These are phyloP conservation scores for Fomes fomentarius DNA, from an alignment of 1,284 basidiomycete genomes.

Conservation along the genomic window DNA sequence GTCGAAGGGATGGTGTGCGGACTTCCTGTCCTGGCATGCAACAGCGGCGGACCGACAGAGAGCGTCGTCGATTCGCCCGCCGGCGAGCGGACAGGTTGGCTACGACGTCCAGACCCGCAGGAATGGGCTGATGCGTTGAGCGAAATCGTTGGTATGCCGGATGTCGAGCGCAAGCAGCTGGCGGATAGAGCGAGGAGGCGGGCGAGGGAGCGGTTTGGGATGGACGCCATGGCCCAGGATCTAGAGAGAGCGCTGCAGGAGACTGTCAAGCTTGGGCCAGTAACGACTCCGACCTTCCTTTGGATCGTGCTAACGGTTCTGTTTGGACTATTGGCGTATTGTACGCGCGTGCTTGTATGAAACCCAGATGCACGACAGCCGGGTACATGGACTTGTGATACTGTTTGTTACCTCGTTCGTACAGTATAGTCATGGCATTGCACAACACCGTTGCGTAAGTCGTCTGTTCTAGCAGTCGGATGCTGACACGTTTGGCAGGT, in stretches of 20 bases:
- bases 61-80: slow-evolving; percentile 68
- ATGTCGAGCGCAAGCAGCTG: slow-evolving; percentile 51
- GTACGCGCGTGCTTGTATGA: not conserved
- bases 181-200: slow-evolving; percentile 57
- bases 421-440: no score
- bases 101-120: slow-evolving; percentile 61
- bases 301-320: not conserved
- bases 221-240: slow-evolving; percentile 68
- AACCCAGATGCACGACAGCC: no score
- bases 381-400: no score
- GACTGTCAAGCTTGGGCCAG: slow-evolving; percentile 54
- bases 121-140: slow-evolving; percentile 73
- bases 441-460: no score
- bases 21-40: slow-evolving; percentile 86
- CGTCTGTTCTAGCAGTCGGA: no score
- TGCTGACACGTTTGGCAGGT: no score
- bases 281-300: slow-evolving; percentile 20
- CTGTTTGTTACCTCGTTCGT: no score
- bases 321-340: not conserved
- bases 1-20: slow-evolving; percentile 95
- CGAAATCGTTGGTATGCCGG: slow-evolving; percentile 59
- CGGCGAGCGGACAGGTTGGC: slow-evolving; percentile 63
- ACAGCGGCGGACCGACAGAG: slow-evolving; percentile 92
- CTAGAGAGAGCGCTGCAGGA: slow-evolving; percentile 57
- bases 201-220: slow-evolving; percentile 60